Evolutionary conservation across 257 asterid species (phyloP).

Genomic region (Solanum chiquidenum): DNA sequence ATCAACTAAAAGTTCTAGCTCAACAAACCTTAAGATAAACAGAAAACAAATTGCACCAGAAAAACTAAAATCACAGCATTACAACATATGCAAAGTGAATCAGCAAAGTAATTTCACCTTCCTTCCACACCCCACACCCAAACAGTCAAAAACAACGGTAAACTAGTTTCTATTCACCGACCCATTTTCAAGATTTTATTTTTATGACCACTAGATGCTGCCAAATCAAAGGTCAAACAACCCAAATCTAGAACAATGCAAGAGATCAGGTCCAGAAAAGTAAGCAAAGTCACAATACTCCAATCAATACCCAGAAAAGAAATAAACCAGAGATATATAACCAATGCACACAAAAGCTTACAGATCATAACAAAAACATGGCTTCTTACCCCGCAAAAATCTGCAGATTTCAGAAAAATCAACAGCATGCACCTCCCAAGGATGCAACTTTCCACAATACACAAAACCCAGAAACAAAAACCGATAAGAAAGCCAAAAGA

Average conservation of each 20-base stretch:
- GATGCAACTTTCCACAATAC: background rate
- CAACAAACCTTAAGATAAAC: background rate
- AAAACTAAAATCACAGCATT: background rate
- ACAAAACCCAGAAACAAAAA: background rate
- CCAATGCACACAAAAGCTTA: background rate
- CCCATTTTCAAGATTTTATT: background rate
- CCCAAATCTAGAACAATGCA: background rate
- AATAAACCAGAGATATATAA: background rate
- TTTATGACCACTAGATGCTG: background rate
- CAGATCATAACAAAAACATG: background rate
- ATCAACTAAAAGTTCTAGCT: background rate
- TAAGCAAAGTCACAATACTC: background rate
- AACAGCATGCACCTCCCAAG: background rate
- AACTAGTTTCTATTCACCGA: background rate
- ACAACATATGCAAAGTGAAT: background rate
- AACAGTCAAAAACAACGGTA: background rate
- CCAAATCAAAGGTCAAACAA: background rate
- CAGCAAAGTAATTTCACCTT: background rate
- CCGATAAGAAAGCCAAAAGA: background rate
- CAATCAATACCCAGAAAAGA: background rate
- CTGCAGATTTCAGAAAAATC: background rate
- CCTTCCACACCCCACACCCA: background rate
- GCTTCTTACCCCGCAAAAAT: background rate
- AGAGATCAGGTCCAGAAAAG: background rate
- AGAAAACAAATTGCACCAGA: background rate